Evolutionary conservation across 2,329 filamentous ascomycete genomes (phyloP), one percentile per base, ranked within the genome.

Genomic region (Colletotrichum plurivorum): DNA sequence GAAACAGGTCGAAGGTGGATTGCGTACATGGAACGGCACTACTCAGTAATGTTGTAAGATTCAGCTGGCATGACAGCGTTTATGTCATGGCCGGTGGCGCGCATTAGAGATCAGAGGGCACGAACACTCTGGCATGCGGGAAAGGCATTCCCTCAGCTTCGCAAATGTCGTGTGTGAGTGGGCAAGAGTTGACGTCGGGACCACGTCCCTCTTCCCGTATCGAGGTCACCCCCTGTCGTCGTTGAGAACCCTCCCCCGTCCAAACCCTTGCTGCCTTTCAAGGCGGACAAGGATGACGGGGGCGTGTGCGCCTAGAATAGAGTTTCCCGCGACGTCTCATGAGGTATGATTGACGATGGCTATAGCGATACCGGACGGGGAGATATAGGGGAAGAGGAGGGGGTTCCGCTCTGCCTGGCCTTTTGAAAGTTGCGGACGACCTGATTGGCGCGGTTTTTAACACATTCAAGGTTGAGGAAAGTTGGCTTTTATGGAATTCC

Each of bases 311-410:
- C 16, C 6, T 18, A 27, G 27, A 55, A 56, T 51, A 60, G 49
- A 60, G 55, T 56, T 66, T 20, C 43, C 61, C 45, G 66, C 62
- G 62, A 69, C 66, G 66, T 69, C 66, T 69, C 66, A 66, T 41
- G 49, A 65, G 61, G 66, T 60, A 56, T 65, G 43, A 52, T 69
- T 60, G 62, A 39, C 55, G 51, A 66, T 52, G 53, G 12, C 49
- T 56, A 55, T 58, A 46, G 27, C 31, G 18, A 69, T 65, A 59
- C 22, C 15, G 55, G 48, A 36, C n/a, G 61, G 13, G 27, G 52
- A 2, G 22, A 56, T 60, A 55, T 55, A 59, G 43, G 18, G 18
- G 22, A 25, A 25, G 22, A 25, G 22, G 22, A 25, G 22, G 22
- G 5, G 22, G 22, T 25, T 25, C 22, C 22, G 22, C 22, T 25